Percentiles rank a stretch among this genome's conserved stretches.
Conservation (phyloP, 208 protist genomes). For the Hexamita inflata region DNA sequence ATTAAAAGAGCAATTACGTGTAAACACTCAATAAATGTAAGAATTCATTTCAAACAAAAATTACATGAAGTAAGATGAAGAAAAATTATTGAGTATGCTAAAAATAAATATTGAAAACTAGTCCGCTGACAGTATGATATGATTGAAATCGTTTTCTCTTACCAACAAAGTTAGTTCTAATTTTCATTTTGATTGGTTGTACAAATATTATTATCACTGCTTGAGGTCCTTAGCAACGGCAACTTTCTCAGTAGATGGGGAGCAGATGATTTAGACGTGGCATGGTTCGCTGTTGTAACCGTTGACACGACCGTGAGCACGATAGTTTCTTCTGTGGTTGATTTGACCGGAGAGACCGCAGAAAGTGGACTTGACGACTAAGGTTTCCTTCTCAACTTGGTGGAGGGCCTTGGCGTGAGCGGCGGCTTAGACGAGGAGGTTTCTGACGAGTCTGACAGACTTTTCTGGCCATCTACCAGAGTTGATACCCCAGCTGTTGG, state of each 20-base stretch:
- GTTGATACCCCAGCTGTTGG: not conserved
- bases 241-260: not conserved
- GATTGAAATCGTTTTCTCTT: too few relatives aligned
- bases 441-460: not conserved
- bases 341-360: not conserved
- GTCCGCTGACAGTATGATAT: too few relatives aligned
- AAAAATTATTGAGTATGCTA: too few relatives aligned
- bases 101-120: too few relatives aligned
- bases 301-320: slow-evolving; percentile 16
- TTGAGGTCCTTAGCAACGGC: not conserved
- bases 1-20: too few relatives aligned
- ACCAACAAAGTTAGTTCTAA: too few relatives aligned
- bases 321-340: not conserved
- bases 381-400: not conserved
- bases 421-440: slow-evolving; percentile 3
- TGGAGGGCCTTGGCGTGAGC: not conserved
- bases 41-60: too few relatives aligned
- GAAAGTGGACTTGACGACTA: not conserved
- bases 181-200: too few relatives aligned
- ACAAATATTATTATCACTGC: too few relatives aligned
- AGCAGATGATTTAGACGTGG: slow-evolving; percentile 1
- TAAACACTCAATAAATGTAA: too few relatives aligned
- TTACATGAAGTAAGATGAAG: too few relatives aligned
- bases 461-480: slow-evolving; percentile 8
- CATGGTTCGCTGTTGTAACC: not conserved